Evolutionary conservation across 768 basidiomycete genomes (phyloP).

Genomic region (Boletus vinaceobasis): DNA sequence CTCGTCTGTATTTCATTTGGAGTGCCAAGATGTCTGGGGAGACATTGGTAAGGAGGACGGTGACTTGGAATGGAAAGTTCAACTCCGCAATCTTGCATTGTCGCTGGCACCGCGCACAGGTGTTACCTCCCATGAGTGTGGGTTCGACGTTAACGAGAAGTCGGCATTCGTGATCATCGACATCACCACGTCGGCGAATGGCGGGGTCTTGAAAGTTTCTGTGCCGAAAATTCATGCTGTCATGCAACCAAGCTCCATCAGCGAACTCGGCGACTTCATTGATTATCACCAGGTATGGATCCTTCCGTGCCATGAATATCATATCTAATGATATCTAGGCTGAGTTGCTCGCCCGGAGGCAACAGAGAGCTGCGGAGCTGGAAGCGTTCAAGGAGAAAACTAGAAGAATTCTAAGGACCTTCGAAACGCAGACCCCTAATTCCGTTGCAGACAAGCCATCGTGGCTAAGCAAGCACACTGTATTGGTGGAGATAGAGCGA

Average conservation of each 20-base stretch:
- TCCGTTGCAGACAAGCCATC: conserved; percentile 29
- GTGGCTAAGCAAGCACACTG: conserved; percentile 55
- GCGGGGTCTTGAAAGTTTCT: conserved; percentile 43
- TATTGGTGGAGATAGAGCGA: conserved; percentile 55
- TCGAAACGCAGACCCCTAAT: conserved; percentile 56
- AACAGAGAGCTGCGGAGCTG: conserved; percentile 73
- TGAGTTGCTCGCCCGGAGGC: conserved; percentile 70
- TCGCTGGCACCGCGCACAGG: conserved; percentile 68
- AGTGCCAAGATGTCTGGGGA: conserved; percentile 72
- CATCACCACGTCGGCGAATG: conserved; percentile 46
- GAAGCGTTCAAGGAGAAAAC: conserved; percentile 83
- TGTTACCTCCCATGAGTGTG: conserved; percentile 31
- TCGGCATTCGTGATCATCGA: conserved; percentile 87
- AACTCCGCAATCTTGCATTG: conserved; percentile 72
- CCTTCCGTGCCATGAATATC: not conserved
- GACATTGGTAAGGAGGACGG: conserved; percentile 44
- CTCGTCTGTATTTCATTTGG: conserved; percentile 69
- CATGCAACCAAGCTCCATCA: conserved; percentile 91
- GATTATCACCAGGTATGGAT: conserved; percentile 72
- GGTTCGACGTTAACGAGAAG: conserved; percentile 57
- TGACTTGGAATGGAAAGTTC: conserved; percentile 61
- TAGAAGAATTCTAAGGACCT: conserved; percentile 65
- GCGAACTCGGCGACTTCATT: conserved; percentile 84
- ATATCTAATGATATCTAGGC: conserved; percentile 42
- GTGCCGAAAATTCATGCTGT: conserved; percentile 85